A percentile compares a stretch with the other conserved stretches of the same genome.
These are phyloP conservation scores for Aspergillus eucalypticola DNA, from an alignment of 2,329 filamentous ascomycete genomes.

Conservation along the genomic window DNA sequence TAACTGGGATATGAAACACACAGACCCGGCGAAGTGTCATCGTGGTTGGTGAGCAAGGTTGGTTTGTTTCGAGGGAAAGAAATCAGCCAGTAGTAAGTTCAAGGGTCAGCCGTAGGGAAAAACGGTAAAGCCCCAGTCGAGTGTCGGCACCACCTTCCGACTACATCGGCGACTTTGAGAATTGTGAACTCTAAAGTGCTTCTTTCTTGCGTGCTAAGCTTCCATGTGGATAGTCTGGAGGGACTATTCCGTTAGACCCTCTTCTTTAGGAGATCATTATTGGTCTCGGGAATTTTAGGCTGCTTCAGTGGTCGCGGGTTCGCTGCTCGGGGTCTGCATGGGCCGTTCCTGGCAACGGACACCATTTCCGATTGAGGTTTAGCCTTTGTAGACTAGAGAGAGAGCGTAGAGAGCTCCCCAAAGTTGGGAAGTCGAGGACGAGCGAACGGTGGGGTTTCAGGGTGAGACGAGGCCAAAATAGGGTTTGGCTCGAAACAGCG, in stretches of 20 bases:
- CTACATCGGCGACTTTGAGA: background rate
- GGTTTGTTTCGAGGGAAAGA: background rate
- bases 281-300: background rate
- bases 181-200: background rate
- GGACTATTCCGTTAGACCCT: background rate
- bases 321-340: background rate
- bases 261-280: background rate
- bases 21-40: background rate
- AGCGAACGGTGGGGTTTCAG: constrained; percentile 11
- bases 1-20: background rate
- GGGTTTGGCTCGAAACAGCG: constrained; percentile 1
- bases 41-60: background rate
- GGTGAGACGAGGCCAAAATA: background rate
- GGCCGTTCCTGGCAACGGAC: background rate
- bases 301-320: background rate
- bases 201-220: constrained; percentile 2
- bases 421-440: background rate
- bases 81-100: background rate
- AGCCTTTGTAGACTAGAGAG: background rate
- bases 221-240: background rate
- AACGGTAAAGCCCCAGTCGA: background rate
- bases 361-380: background rate
- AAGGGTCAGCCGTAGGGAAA: background rate
- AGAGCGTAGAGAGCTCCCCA: background rate
- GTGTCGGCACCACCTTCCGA: background rate